Evolutionary conservation across 352 stramenopile genomes (phyloP).

Genomic region (Globisporangium perplexum): DNA sequence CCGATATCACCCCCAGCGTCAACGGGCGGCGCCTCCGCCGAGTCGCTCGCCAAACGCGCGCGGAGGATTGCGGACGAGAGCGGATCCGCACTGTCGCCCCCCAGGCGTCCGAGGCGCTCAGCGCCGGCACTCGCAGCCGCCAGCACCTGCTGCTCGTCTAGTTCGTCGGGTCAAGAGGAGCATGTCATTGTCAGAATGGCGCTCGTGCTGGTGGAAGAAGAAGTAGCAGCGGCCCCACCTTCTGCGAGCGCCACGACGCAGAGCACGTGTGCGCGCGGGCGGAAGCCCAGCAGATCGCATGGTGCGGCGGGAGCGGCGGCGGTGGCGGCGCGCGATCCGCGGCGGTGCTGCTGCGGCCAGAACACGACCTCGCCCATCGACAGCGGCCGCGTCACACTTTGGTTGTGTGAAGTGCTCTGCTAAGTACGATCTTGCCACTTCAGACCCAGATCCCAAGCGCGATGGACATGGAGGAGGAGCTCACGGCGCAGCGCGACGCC

Average conservation of each 20-base stretch:
- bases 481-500: slow-evolving; percentile 66
- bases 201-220: too few species aligned
- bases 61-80: neutral
- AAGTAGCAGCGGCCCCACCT: too few species aligned
- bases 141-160: neutral
- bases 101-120: neutral
- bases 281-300: slow-evolving; percentile 14
- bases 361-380: slow-evolving; percentile 25
- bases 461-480: slow-evolving; percentile 59
- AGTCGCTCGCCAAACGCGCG: neutral
- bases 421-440: too few species aligned
- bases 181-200: too few species aligned
- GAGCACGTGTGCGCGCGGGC: slow-evolving; percentile 12
- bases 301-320: too few species aligned
- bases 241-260: slow-evolving; percentile 26
- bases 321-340: neutral
- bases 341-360: slow-evolving; percentile 35
- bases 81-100: neutral
- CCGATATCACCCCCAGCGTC: neutral
- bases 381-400: slow-evolving; percentile 2
- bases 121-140: neutral
- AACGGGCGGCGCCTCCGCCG: neutral
- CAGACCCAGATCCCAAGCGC: too few species aligned
- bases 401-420: neutral
- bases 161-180: too few species aligned